Evolutionary conservation across 139 green algal species (phyloP), one percentile per base, ranked within the genome.

Genomic region (Chlorella vulgaris): DNA sequence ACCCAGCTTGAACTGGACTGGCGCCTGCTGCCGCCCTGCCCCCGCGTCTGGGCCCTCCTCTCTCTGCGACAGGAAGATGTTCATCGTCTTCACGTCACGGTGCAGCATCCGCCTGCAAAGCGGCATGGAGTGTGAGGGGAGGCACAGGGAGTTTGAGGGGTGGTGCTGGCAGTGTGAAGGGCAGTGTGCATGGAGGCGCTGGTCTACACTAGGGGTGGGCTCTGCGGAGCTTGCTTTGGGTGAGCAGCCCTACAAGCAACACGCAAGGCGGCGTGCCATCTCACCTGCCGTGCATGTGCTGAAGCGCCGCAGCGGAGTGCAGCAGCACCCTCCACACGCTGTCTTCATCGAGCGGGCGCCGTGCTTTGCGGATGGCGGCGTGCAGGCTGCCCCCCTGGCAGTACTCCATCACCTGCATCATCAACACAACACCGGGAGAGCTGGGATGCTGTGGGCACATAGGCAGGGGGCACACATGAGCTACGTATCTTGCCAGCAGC

Each of bases 201-300:
- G n/a, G n/a, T n/a, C n/a, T n/a, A n/a, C n/a, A n/a, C n/a, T n/a
- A n/a, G n/a, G n/a, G n/a, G n/a, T n/a, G n/a, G n/a, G n/a, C n/a
- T n/a, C n/a, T n/a, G n/a, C n/a, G n/a, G n/a, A n/a, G n/a, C n/a
- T n/a, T n/a, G n/a, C n/a, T n/a, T n/a, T n/a, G n/a, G n/a, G n/a
- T n/a, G n/a, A 43, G 63, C 63, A 47, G 31, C 33, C 36, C 38
- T 4, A 2, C 7, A 7, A 55, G 31, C 36, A 13, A 3, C 66
- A 29, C 63, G 33, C 38, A n/a, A n/a, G n/a, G n/a, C 10, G 26
- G 4, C 40, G 3, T 2, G 10, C 68, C 47, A 7, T 21, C 73
- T 29, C 33, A 47, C 73, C 73, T 79, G 73, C 31, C 38, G 73
- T 79, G 73, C 73, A 79, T 79, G 73, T 79, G 73, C 51, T 79